These are phyloP conservation scores for Coemansia sp. DNA, from an alignment of 192 early-diverging fungal genomes.

Conservation along the genomic window DNA sequence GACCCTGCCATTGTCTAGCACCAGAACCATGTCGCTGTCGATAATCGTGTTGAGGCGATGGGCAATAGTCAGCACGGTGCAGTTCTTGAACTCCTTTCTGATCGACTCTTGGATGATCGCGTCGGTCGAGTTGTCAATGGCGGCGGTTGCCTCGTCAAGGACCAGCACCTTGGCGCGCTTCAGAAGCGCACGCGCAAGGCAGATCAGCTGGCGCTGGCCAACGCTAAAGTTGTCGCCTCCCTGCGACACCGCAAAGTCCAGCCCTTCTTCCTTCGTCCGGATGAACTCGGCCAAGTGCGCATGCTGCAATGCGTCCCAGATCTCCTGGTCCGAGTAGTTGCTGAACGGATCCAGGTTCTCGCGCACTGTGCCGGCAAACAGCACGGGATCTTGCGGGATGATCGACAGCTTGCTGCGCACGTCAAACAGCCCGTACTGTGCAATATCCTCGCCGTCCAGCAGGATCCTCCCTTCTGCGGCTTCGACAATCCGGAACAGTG, in stretches of 20 bases:
- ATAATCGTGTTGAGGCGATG: slow-evolving; percentile 69
- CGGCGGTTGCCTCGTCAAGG: slow-evolving; percentile 69
- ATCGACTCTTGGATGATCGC: slow-evolving; percentile 65
- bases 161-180: slow-evolving; percentile 64
- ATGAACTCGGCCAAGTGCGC: slow-evolving; percentile 54
- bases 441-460: no score
- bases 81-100: slow-evolving; percentile 62
- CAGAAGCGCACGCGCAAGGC: slow-evolving; percentile 54
- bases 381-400: neutral
- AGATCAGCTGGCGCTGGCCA: slow-evolving; percentile 86
- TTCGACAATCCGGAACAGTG: slow-evolving; percentile 79
- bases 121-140: slow-evolving; percentile 54
- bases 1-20: slow-evolving; percentile 39
- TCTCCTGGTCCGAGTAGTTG: slow-evolving; percentile 65
- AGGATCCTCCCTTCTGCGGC: slow-evolving; percentile 63
- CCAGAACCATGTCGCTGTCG: slow-evolving; percentile 62
- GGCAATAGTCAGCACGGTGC: slow-evolving; percentile 72
- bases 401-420: no score
- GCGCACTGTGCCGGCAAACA: slow-evolving; percentile 77
- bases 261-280: slow-evolving; percentile 25
- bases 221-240: slow-evolving; percentile 78
- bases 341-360: slow-evolving; percentile 83
- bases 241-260: slow-evolving; percentile 40
- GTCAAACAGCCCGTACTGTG: no score
- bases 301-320: slow-evolving; percentile 60